A percentile compares a stretch with the other conserved stretches of the same genome.
These are phyloP conservation scores for Suillus hirtellus DNA, from an alignment of 768 basidiomycete species.

Conservation along the genomic window DNA sequence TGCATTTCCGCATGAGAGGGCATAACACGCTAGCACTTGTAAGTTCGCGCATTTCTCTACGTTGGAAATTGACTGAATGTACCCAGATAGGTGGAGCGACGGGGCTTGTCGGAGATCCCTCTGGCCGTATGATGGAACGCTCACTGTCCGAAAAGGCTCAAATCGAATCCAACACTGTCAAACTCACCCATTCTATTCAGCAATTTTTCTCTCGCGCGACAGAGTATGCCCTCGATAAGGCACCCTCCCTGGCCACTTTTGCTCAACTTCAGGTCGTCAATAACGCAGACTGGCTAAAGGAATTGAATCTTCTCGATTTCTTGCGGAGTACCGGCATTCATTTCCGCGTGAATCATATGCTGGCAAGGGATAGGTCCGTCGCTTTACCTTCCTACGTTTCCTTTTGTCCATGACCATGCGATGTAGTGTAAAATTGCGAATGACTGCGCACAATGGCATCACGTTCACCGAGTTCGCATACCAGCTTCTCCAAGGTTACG, in stretches of 20 bases:
- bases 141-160: conserved; percentile 59
- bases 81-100: conserved; percentile 92
- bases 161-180: conserved; percentile 63
- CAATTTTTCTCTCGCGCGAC: conserved; percentile 70
- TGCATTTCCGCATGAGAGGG: conserved; percentile 88
- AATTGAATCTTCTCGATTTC: conserved; percentile 79
- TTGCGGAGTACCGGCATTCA: conserved; percentile 77
- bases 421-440: conserved; percentile 76
- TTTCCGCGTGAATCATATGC: conserved; percentile 85
- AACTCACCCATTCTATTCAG: conserved; percentile 64
- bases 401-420: conserved; percentile 12
- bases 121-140: conserved; percentile 83
- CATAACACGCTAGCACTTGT: conserved; percentile 85
- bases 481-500: conserved; percentile 95
- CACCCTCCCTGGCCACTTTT: conserved; percentile 15
- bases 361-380: conserved; percentile 82
- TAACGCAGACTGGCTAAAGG: conserved; percentile 78
- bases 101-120: conserved; percentile 95
- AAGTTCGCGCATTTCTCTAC: conserved; percentile 29
- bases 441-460: conserved; percentile 79
- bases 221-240: conserved; percentile 52
- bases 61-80: conserved; percentile 4
- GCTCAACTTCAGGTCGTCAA: conserved; percentile 48
- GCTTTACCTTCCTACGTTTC: not conserved
- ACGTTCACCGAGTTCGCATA: conserved; percentile 99